Conservation (phyloP, 2,329 filamentous ascomycete species). For the Myriosclerotinia duriaeana region DNA sequence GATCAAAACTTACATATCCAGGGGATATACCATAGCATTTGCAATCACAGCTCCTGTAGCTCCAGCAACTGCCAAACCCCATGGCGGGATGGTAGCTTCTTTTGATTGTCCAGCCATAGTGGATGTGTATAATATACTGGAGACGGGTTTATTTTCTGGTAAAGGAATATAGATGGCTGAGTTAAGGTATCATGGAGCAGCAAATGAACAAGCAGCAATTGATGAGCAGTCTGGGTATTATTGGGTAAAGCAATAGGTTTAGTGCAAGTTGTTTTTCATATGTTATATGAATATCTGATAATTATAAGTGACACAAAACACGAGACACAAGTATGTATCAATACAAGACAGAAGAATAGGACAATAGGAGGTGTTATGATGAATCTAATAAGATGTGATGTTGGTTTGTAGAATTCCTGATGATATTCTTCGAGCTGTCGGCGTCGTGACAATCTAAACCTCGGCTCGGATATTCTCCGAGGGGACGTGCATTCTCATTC, state of each 20-base stretch:
- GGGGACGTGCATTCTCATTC: neutral
- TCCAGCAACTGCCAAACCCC: constrained; percentile 89
- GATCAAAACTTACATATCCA: constrained; percentile 76
- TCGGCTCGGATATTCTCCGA: constrained; percentile 19
- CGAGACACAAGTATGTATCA: neutral
- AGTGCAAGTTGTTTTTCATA: constrained; percentile 2
- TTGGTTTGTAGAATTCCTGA: constrained; percentile 14
- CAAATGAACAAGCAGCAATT: constrained; percentile 11
- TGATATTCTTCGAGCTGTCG: constrained; percentile 10
- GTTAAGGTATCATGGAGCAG: constrained; percentile 7
- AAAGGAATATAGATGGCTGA: neutral
- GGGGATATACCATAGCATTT: constrained; percentile 91
- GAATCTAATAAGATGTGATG: neutral
- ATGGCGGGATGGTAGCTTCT: constrained; percentile 66
- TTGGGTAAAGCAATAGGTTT: constrained; percentile 4
- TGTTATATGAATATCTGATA: neutral
- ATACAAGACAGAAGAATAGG: neutral
- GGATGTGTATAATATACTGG: neutral
- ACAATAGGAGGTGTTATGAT: constrained; percentile 3
- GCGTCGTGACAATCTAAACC: constrained; percentile 13
- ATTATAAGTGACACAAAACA: neutral
- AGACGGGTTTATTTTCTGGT: neutral
- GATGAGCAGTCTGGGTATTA: constrained; percentile 8
- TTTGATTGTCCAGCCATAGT: constrained; percentile 40
- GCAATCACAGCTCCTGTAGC: constrained; percentile 90